Percentiles rank a stretch among this genome's conserved stretches.
Conservation (phyloP, 106 monocot species). For the Dioscorea zingiberensis region DNA sequence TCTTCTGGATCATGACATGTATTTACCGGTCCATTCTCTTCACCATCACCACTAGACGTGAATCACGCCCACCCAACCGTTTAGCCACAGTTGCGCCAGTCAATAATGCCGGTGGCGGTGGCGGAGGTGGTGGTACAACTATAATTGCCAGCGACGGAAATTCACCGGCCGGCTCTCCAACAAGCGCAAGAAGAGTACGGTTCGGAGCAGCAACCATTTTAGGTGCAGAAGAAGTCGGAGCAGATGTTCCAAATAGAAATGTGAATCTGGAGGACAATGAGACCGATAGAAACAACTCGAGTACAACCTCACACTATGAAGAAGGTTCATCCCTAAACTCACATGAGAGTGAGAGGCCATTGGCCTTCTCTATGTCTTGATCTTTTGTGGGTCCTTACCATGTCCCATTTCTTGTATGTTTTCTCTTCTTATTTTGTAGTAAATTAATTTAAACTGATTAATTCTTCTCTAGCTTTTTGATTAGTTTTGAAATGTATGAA, state of each 20-base stretch:
- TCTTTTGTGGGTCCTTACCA: background rate
- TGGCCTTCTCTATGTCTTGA: constrained; percentile 18
- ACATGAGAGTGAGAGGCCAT: constrained; percentile 48
- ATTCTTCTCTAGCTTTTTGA: no score
- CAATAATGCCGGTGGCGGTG: background rate
- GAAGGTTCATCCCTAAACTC: constrained; percentile 35
- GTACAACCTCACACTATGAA: background rate
- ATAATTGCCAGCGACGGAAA: background rate
- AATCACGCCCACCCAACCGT: background rate
- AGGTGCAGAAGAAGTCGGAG: background rate
- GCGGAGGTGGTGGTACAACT: background rate
- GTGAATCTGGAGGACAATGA: background rate
- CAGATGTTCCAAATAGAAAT: background rate
- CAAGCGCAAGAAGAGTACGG: constrained; percentile 25
- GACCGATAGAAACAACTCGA: background rate
- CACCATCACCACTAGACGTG: background rate
- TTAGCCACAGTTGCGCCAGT: constrained; percentile 8
- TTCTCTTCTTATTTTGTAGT: no score
- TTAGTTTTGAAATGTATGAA: no score
- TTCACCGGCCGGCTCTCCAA: constrained; percentile 14
- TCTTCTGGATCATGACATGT: constrained; percentile 53
- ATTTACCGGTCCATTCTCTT: constrained; percentile 18
- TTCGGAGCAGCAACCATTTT: constrained; percentile 18
- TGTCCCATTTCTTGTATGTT: no score
- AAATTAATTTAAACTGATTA: no score